Evolutionary conservation across 257 asterid species (phyloP), one percentile per base, ranked within the genome.

Genomic region (Eustoma russellianum): DNA sequence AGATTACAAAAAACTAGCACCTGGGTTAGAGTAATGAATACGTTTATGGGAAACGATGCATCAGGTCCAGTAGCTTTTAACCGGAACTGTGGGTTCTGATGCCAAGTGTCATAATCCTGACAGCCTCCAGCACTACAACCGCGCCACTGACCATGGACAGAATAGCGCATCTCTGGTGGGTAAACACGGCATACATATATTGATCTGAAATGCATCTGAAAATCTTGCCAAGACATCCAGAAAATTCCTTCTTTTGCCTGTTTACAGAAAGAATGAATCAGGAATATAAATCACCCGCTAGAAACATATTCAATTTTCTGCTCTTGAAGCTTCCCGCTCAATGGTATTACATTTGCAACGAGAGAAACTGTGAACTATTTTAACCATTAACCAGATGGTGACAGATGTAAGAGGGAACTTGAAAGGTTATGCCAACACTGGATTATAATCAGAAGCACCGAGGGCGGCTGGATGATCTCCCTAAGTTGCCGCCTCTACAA

Each of bases 151-250:
- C 92, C 94, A 57, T 88, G 97, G 60, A 83, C 81, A 13, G 97
- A 85, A 74, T 83, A 85, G 48, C 91, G 94, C 99, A 92, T 92
- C 69, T 92, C 99, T 6, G 88, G 88, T 33, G 99, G 99, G 77
- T 92, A 92, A 62, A 88, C 99, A 53, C 99, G 99, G 49, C 99
- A 92, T 14, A 92, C 88, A 48, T 92, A 92, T 72, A 92, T 92
- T 46, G 98, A 92, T 64, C 98, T 77, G 78, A 92, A 92, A 66
- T 92, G 98, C 57, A 92, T 85, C 69, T 88, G 98, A 55, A 92
- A 92, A 74, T 92, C 98, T 85, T 92, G 98, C 98, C 98, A 92
- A 41, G 98, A 92, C 98, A 92, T 92, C 98, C 98, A 92, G 74
- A 92, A 92, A 67, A 92, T 92, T 41, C 98, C 98, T 41, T 92